Evolutionary conservation across 352 stramenopile genomes (phyloP).

Genomic region (Pythium sp.): DNA sequence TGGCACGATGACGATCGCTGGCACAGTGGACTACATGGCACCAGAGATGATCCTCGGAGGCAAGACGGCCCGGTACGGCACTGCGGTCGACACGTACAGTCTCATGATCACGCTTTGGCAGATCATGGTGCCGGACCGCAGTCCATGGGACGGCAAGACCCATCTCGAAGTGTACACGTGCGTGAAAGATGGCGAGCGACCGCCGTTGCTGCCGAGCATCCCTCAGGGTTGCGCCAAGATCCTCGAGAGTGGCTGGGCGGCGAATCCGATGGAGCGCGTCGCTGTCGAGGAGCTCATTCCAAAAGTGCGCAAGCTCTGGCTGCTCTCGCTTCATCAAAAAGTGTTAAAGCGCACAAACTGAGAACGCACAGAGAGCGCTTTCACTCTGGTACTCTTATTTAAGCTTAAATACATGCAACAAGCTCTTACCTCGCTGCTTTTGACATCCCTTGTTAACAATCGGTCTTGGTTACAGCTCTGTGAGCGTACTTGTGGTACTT

Average conservation of each 20-base stretch:
- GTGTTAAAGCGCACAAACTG: slow-evolving; percentile 55
- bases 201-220: slow-evolving; percentile 65
- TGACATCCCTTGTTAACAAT: background rate
- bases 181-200: slow-evolving; percentile 69
- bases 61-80: slow-evolving; percentile 77
- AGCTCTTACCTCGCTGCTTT: background rate
- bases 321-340: slow-evolving; percentile 76
- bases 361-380: background rate
- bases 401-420: background rate
- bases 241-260: slow-evolving; percentile 65
- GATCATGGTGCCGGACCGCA: slow-evolving; percentile 77
- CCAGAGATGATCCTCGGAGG: slow-evolving; percentile 83
- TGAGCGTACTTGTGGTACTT: slow-evolving; percentile 8
- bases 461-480: slow-evolving; percentile 11
- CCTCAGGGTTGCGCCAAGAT: slow-evolving; percentile 70
- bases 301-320: slow-evolving; percentile 73
- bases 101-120: slow-evolving; percentile 88
- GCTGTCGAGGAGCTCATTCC: slow-evolving; percentile 74
- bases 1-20: slow-evolving; percentile 83
- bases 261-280: slow-evolving; percentile 70
- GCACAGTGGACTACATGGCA: slow-evolving; percentile 86
- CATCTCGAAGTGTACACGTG: slow-evolving; percentile 81
- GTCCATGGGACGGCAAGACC: slow-evolving; percentile 69
- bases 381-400: slow-evolving; percentile 9
- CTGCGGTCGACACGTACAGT: slow-evolving; percentile 81